Conservation (phyloP, 2,329 filamentous ascomycete species). For the Dactylellina cionopaga region DNA sequence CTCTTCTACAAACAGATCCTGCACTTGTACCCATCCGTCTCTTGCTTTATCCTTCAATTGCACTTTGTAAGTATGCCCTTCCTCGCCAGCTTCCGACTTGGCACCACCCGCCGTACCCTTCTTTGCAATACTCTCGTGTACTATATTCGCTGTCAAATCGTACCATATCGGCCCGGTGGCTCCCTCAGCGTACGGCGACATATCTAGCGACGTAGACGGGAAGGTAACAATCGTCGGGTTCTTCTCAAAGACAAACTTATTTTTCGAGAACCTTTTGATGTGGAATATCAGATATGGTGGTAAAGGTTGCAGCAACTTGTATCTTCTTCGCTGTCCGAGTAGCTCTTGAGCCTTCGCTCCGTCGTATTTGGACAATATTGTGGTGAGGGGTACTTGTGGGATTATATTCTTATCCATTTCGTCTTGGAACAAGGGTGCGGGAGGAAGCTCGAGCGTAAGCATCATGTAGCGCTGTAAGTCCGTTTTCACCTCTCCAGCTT, state of each 20-base stretch:
- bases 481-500: conserved; percentile 81
- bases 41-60: conserved; percentile 84
- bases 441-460: conserved; percentile 89
- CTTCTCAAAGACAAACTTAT: conserved; percentile 94
- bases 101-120: conserved; percentile 67
- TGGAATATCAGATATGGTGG: conserved; percentile 93
- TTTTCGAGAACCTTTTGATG: conserved; percentile 94
- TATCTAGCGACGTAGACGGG: conserved; percentile 82
- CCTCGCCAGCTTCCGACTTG: conserved; percentile 85
- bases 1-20: conserved; percentile 92
- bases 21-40: conserved; percentile 89
- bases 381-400: conserved; percentile 84
- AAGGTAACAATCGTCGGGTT: conserved; percentile 99
- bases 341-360: conserved; percentile 87
- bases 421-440: conserved; percentile 94
- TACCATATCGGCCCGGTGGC: conserved; percentile 87
- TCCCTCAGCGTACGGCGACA: conserved; percentile 90
- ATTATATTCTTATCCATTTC: conserved; percentile 96
- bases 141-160: conserved; percentile 94
- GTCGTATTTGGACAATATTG: conserved; percentile 91
- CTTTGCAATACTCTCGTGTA: conserved; percentile 71
- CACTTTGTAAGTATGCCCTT: conserved; percentile 89
- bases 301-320: conserved; percentile 87
- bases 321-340: conserved; percentile 85
- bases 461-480: conserved; percentile 85